These are phyloP conservation scores for Echinosophora koreensis DNA, from an alignment of 306 rosid genomes.

Conservation along the genomic window DNA sequence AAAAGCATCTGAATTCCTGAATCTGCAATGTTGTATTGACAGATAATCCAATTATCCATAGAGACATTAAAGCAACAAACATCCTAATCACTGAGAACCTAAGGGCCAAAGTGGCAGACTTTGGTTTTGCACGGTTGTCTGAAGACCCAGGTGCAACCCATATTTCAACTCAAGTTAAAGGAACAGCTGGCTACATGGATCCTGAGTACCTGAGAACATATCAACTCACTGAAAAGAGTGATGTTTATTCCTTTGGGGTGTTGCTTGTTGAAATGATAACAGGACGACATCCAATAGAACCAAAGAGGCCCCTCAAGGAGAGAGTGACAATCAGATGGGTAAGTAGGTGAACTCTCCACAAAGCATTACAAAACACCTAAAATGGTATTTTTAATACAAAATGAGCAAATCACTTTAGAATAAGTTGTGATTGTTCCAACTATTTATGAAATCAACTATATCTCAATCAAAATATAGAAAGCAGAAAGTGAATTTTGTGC, in stretches of 20 bases:
- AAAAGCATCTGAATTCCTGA: constrained; percentile 25
- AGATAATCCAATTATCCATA: constrained; percentile 95
- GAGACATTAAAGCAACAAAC: constrained; percentile 92
- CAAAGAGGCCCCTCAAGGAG: constrained; percentile 60
- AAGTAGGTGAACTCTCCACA: constrained; percentile 49
- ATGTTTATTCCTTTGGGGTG: constrained; percentile 96
- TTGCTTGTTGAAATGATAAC: constrained; percentile 89
- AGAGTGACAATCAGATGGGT: constrained; percentile 96
- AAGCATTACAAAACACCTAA: constrained; percentile 7
- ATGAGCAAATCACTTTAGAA: constrained; percentile 14
- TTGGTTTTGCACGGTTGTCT: constrained; percentile 86
- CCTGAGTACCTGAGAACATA: constrained; percentile 91
- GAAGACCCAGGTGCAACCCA: constrained; percentile 80
- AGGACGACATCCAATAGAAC: constrained; percentile 85
- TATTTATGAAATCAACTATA: neutral
- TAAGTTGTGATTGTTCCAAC: constrained; percentile 6
- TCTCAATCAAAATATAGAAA: constrained; percentile 11
- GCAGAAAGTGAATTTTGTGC: constrained; percentile 1
- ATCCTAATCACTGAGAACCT: constrained; percentile 87
- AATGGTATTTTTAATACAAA: neutral
- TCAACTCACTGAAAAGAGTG: constrained; percentile 95
- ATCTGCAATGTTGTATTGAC: constrained; percentile 47
- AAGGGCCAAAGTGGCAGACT: constrained; percentile 95
- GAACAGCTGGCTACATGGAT: constrained; percentile 98
- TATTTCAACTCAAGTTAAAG: constrained; percentile 90